These are phyloP conservation scores for Panaeolus cyanescens DNA, from an alignment of 768 basidiomycete species.

Conservation along the genomic window DNA sequence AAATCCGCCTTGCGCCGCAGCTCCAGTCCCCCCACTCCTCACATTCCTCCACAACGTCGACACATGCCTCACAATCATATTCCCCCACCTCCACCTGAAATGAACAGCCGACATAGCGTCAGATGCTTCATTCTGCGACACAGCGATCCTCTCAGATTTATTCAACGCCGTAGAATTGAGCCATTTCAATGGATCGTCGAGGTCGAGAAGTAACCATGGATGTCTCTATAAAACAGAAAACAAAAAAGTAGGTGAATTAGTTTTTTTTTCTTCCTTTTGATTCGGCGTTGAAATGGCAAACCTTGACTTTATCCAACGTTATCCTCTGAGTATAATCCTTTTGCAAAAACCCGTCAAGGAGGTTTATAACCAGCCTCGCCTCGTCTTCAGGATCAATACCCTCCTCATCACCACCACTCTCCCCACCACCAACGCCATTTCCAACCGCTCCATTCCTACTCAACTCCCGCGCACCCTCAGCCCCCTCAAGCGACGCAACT, in stretches of 20 bases:
- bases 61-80: slow-evolving; percentile 41
- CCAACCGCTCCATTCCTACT: background rate
- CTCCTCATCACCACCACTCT: slow-evolving; percentile 9
- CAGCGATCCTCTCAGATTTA: slow-evolving; percentile 36
- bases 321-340: slow-evolving; percentile 80
- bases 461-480: background rate
- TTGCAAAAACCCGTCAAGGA: slow-evolving; percentile 77
- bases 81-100: slow-evolving; percentile 64
- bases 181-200: slow-evolving; percentile 72
- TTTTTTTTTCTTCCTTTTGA: no score
- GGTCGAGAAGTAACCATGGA: slow-evolving; percentile 69
- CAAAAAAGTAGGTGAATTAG: slow-evolving; percentile 8
- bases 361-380: slow-evolving; percentile 63
- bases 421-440: background rate
- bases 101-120: slow-evolving; percentile 69
- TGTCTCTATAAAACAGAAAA: slow-evolving; percentile 41
- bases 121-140: slow-evolving; percentile 77
- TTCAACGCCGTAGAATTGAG: slow-evolving; percentile 44
- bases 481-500: background rate
- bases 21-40: background rate
- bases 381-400: slow-evolving; percentile 32
- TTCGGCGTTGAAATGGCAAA: slow-evolving; percentile 28
- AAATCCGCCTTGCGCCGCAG: background rate
- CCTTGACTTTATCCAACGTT: slow-evolving; percentile 83
- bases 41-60: slow-evolving; percentile 47